Evolutionary conservation across 2,329 filamentous ascomycete species (phyloP).

Genomic region (Nemania sp.): DNA sequence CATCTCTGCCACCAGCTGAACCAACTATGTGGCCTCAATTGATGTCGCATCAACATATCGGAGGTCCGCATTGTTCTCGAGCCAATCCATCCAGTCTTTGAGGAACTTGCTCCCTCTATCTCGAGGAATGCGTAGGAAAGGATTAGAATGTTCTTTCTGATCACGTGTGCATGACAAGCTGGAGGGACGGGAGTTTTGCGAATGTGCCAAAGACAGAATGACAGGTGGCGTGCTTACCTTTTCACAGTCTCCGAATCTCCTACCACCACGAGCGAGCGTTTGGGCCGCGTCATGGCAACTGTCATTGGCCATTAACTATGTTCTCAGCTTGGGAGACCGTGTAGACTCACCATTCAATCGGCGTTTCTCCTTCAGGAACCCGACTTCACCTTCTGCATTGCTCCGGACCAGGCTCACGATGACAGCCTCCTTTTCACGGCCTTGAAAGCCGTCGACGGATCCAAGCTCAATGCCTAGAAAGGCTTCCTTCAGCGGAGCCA

Average conservation of each 20-base stretch:
- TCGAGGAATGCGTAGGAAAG: neutral
- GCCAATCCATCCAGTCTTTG: constrained; percentile 85
- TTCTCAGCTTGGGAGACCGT: neutral
- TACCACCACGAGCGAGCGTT: constrained; percentile 85
- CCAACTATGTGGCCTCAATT: constrained; percentile 32
- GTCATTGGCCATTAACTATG: constrained; percentile 16
- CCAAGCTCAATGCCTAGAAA: constrained; percentile 91
- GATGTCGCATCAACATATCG: constrained; percentile 73
- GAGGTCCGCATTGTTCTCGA: constrained; percentile 88
- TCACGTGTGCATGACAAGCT: constrained; percentile 12
- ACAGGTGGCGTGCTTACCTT: constrained; percentile 62
- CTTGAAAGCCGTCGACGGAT: constrained; percentile 96
- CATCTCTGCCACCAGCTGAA: constrained; percentile 2
- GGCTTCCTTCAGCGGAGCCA: constrained; percentile 78
- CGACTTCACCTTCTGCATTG: constrained; percentile 84
- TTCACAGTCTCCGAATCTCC: constrained; percentile 93
- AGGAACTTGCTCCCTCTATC: constrained; percentile 80
- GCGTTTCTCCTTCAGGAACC: constrained; percentile 89
- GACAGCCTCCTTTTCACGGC: constrained; percentile 93
- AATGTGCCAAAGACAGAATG: constrained; percentile 13
- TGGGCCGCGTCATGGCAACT: constrained; percentile 97
- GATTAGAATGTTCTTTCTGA: constrained; percentile 14
- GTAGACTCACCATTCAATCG: constrained; percentile 78
- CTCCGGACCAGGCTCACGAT: constrained; percentile 93
- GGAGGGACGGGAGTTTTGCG: constrained; percentile 12